A percentile compares a stretch with the other conserved stretches of the same genome.
Conservation (phyloP, 2,329 filamentous ascomycete species). For the Neopestalotiopsis clavispora region DNA sequence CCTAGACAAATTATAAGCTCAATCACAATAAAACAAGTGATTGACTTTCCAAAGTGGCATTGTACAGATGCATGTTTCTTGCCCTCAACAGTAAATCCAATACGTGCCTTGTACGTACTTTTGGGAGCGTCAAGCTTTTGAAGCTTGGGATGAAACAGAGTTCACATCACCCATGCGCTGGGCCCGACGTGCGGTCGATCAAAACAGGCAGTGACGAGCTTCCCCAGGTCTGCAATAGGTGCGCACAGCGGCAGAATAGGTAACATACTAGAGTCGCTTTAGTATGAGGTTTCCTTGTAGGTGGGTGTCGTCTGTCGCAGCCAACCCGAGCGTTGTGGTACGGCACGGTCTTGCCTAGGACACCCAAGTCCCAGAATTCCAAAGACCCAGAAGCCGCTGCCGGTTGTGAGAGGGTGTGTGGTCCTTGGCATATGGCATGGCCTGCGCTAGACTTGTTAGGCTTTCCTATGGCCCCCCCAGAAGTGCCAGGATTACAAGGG, state of each 20-base stretch:
- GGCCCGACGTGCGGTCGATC: background rate
- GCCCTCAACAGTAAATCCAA: background rate
- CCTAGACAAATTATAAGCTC: background rate
- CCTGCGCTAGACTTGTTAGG: background rate
- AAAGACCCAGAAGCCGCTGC: background rate
- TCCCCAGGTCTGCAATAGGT: background rate
- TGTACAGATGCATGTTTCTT: background rate
- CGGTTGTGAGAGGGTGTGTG: background rate
- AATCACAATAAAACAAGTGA: background rate
- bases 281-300: background rate
- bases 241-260: background rate
- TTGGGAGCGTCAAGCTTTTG: background rate
- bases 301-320: background rate
- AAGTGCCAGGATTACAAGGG: background rate
- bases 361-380: background rate
- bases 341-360: background rate
- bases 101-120: background rate
- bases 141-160: background rate
- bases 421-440: background rate
- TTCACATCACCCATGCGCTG: background rate
- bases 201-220: background rate
- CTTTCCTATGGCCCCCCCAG: background rate
- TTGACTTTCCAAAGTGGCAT: background rate
- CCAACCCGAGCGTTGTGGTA: background rate
- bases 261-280: background rate